Base-by-base conservation (phyloP, 257 asterid species). In the Forsythia suspensa region DNA sequence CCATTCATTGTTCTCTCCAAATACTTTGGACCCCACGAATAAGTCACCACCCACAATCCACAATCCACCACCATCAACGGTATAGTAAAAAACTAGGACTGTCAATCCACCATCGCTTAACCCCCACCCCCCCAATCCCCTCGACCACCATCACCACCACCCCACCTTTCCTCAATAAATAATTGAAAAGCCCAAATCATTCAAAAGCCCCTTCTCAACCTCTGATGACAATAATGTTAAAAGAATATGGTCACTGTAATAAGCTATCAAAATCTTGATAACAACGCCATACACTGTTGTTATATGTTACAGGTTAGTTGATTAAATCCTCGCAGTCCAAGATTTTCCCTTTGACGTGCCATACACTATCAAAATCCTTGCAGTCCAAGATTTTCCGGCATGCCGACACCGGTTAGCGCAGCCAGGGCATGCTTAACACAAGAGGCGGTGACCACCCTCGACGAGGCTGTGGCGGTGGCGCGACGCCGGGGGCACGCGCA, bases 401-500 rank as follows among this genome's bases (percentile, higher is more conserved):
- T 95, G 99, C 99, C 99, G 84, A 95, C 97, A 75, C 96, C 97
- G 71, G 97, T 88, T 2, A 74, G 21, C 88, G 86, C 90, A 71
- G 98, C 97, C 42, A 82, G 97, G 83, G 97, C 91, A 92, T 95
- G 98, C 97, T 87, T 95, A 21, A 90, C 97, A 3, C 82, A 76
- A 74, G 98, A 93, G 76, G 90, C 98, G 41, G 89, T 84, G 7
- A 67, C 86, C n/a, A 90, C 86, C 8, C 87, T 95, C 7, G 94
- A 95, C 77, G 99, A 95, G 67, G 97, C 99, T 0, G 94, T 93
- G 42, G 87, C 90, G 10, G 90, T 92, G 79, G 97, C 99, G 24
- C 86, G 90, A 68, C 94, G 99, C 76, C 94, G 99, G 0, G 93
- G 96, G 4, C 99, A 95, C 81, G 84, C 91, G 2, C 99, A 95